Evolutionary conservation across 106 monocot species (phyloP), one percentile per base, ranked within the genome.

Genomic region (Narthecium ossifragum): DNA sequence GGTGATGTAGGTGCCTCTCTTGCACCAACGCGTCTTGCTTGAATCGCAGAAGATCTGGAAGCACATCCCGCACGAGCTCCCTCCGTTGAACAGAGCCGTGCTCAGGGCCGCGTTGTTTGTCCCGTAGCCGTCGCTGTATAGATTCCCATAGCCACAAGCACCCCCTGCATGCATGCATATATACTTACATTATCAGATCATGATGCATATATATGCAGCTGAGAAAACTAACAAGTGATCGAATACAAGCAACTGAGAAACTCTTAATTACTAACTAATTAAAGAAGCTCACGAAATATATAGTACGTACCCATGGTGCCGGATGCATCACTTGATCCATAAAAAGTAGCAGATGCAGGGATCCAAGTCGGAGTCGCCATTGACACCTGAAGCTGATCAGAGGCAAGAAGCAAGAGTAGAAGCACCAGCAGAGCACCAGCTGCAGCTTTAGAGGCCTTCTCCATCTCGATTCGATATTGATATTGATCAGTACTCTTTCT

Each of bases 71-170:
- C 85, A 85, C 1, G 79, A 55, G 5, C 52, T 68, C 25, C 85
- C 85, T 31, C 47, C 29, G 63, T 79, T 76, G 73, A 88, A 93
- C n/a, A 93, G 78, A 5, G 76, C 79, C 20, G 80, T 73, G 81
- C 92, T 93, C 58, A 93, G 73, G 26, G 92, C 92, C 43, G 84
- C 62, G 54, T 62, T 84, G 34, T 79, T 64, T 22, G 64, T 46
- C 9, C 79, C 84, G 30, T 79, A 84, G 11, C 84, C 84, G 23
- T 70, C 65, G 4, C 26, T 67, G 67, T 70, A 73, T 2, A 73
- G 37, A 73, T 85, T 73, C 14, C 61, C 72, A 43, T 43, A 43
- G 14, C 43, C 43, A 43, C 43, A 43, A 10, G 43, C 43, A 6
- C 43, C 43, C 4, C 43, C 43, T 43, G 43, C 10, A 43, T 37